A percentile compares a stretch with the other conserved stretches of the same genome.
These are phyloP conservation scores for Primulina huaijiensis DNA, from an alignment of 257 asterid genomes.

Conservation along the genomic window DNA sequence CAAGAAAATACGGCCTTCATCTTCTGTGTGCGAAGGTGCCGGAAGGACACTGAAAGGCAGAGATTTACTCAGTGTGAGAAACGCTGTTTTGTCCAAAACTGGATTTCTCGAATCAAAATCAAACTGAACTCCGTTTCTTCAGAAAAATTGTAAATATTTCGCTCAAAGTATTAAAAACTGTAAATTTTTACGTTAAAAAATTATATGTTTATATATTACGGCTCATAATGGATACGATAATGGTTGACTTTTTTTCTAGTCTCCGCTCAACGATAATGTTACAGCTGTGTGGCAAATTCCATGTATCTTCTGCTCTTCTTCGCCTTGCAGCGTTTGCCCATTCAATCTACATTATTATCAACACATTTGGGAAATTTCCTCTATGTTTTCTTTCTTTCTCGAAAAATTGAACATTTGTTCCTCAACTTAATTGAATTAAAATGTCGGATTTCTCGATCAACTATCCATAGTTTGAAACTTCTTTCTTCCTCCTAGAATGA, in stretches of 20 bases:
- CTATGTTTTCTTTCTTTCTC: background rate
- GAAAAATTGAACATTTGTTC: no score
- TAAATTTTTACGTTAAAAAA: no score
- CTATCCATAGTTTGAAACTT: no score
- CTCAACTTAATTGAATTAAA: no score
- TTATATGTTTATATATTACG: background rate
- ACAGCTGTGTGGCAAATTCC: background rate
- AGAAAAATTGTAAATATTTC: background rate
- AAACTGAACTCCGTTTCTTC: background rate
- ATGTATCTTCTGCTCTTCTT: background rate
- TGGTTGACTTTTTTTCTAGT: background rate
- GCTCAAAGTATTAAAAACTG: background rate
- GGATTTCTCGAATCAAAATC: constrained; percentile 58
- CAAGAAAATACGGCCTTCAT: constrained; percentile 37
- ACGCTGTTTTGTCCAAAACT: constrained; percentile 55
- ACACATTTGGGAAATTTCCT: background rate
- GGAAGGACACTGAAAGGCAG: constrained; percentile 76
- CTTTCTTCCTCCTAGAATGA: no score
- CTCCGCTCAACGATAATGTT: no score
- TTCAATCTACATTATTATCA: background rate
- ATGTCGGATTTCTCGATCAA: no score
- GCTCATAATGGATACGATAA: background rate
- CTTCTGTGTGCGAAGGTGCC: constrained; percentile 64
- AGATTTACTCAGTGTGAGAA: constrained; percentile 58
- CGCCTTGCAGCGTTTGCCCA: background rate